A percentile compares a stretch with the other conserved stretches of the same genome.
These are phyloP conservation scores for Neocatenulostroma microsporum DNA, from an alignment of 2,329 filamentous ascomycete species.

Conservation along the genomic window DNA sequence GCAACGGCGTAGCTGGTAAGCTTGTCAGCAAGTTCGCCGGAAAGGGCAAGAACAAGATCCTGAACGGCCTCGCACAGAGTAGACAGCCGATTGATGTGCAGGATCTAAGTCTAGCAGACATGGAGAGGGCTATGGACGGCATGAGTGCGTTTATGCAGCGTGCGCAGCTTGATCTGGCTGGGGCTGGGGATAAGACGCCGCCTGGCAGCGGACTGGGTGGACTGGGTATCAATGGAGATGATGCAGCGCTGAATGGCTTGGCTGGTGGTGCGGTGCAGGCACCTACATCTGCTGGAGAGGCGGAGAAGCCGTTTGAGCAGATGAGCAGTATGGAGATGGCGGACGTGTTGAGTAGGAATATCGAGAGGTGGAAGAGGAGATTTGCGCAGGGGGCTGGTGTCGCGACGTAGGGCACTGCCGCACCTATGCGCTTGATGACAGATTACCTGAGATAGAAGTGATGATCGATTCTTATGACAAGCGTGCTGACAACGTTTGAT, in stretches of 20 bases:
- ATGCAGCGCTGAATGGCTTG: background rate
- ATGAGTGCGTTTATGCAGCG: constrained; percentile 87
- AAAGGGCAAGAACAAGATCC: constrained; percentile 17
- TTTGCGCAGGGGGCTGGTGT: constrained; percentile 7
- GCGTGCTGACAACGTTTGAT: background rate
- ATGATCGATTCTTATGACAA: background rate
- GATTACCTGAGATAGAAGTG: background rate
- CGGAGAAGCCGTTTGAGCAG: constrained; percentile 68
- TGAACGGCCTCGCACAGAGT: constrained; percentile 32
- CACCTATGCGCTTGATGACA: background rate
- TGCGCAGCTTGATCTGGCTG: constrained; percentile 77
- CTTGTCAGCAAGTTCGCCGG: constrained; percentile 12
- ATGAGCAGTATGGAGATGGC: constrained; percentile 82
- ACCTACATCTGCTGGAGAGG: constrained; percentile 1
- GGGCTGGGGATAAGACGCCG: constrained; percentile 13
- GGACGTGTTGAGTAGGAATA: constrained; percentile 70
- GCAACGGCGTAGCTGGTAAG: constrained; percentile 11
- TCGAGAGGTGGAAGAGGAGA: constrained; percentile 31
- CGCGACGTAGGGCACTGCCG: background rate
- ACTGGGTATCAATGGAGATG: too few species aligned
- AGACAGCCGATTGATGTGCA: constrained; percentile 55
- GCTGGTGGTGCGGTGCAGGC: constrained; percentile 20
- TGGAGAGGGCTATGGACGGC: constrained; percentile 60
- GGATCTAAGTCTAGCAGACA: constrained; percentile 51
- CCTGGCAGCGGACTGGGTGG: constrained; percentile 14